Evolutionary conservation across 2,329 filamentous ascomycete genomes (phyloP).

Genomic region (Coniella vitis): DNA sequence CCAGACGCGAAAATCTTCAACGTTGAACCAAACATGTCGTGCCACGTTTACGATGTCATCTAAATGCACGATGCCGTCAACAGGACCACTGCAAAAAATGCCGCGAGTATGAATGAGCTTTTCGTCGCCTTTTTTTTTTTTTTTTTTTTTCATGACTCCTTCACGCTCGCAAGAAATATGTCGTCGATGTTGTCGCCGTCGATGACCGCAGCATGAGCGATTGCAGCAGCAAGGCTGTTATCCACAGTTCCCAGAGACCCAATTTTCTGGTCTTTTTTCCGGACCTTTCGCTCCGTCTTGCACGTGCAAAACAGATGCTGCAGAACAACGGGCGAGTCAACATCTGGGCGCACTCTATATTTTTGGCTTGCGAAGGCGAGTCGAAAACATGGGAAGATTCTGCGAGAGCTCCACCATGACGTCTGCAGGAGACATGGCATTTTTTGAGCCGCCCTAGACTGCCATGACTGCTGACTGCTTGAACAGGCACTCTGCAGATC

Average conservation of each 20-base stretch:
- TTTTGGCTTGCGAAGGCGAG: too few species aligned
- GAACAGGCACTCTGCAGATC: background rate
- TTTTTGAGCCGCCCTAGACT: slow-evolving; percentile 4
- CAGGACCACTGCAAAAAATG: background rate
- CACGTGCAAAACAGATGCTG: background rate
- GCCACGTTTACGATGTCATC: too few species aligned
- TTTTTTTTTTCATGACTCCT: background rate
- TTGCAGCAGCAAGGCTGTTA: background rate
- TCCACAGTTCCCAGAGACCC: background rate
- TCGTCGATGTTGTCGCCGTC: background rate
- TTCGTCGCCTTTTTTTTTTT: too few species aligned
- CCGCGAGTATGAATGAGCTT: background rate
- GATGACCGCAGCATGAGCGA: background rate
- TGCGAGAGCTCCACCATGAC: background rate
- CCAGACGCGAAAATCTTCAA: background rate
- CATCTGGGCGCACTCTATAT: too few species aligned
- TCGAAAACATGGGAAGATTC: too few species aligned
- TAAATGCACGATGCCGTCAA: too few species aligned
- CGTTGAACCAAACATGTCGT: too few species aligned
- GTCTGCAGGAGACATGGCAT: background rate
- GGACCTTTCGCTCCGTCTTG: background rate
- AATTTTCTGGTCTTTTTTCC: background rate
- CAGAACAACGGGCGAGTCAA: too few species aligned
- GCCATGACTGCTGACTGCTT: too few species aligned
- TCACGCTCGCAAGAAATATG: background rate